Evolutionary conservation across 2,329 filamentous ascomycete species (phyloP).

Genomic region (Claviceps arundinis): DNA sequence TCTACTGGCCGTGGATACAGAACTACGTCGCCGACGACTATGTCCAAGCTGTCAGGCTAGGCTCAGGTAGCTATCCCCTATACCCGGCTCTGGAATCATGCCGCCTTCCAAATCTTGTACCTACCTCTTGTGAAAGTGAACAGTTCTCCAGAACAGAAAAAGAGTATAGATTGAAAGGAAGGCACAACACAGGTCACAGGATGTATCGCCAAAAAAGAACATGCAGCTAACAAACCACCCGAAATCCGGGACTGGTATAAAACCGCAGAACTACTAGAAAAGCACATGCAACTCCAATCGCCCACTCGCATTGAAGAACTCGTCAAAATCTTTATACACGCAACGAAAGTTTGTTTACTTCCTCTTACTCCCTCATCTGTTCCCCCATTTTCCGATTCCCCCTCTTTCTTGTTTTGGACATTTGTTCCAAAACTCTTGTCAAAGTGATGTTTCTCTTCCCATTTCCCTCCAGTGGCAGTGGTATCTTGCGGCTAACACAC

Average conservation of each 20-base stretch:
- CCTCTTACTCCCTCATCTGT: neutral
- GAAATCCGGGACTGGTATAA: neutral
- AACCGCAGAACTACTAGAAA: constrained; percentile 55
- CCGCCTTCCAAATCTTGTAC: no score
- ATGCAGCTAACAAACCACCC: neutral
- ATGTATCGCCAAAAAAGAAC: neutral
- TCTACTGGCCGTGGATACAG: constrained; percentile 83
- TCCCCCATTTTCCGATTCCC: no score
- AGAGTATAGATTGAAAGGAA: neutral
- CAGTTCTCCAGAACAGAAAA: neutral
- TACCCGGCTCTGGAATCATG: neutral
- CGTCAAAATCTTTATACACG: constrained; percentile 71
- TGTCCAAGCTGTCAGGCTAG: constrained; percentile 53
- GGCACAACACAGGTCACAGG: neutral
- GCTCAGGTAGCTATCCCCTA: constrained; percentile 42
- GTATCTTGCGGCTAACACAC: neutral
- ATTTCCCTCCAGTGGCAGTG: neutral
- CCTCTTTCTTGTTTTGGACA: no score
- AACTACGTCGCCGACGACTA: constrained; percentile 81
- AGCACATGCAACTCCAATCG: constrained; percentile 59
- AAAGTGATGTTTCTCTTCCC: neutral
- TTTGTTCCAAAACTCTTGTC: no score
- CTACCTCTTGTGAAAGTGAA: no score
- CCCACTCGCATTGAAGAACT: constrained; percentile 67
- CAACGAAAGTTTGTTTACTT: constrained; percentile 52